Evolutionary conservation across 2,329 filamentous ascomycete species (phyloP).

Genomic region (Trichoderma simmonsii): DNA sequence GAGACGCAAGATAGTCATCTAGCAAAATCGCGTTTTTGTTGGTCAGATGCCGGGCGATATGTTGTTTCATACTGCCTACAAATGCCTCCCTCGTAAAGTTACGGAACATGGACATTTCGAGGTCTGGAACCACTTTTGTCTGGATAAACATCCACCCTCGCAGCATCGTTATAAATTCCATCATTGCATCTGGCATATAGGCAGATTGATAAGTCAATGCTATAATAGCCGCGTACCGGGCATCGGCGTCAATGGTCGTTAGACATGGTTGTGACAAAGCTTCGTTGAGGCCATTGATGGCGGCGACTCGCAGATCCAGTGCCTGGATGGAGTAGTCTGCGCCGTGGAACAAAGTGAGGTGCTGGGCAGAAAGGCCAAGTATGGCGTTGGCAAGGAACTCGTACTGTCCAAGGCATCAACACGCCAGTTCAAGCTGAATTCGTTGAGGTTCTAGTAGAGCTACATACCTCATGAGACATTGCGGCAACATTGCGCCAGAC

Average conservation of each 20-base stretch:
- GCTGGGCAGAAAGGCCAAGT: conserved; percentile 40
- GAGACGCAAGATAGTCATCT: background rate
- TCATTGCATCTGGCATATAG: conserved; percentile 40
- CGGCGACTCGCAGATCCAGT: conserved; percentile 36
- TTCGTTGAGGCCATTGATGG: conserved; percentile 37
- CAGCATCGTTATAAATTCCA: conserved; percentile 39
- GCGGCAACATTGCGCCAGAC: conserved; percentile 38
- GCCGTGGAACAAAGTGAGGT: conserved; percentile 30
- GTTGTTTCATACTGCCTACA: background rate
- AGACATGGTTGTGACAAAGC: conserved; percentile 30
- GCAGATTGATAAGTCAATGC: conserved; percentile 38
- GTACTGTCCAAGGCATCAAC: conserved; percentile 27
- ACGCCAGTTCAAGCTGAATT: background rate
- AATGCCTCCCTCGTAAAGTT: conserved; percentile 3
- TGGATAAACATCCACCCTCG: conserved; percentile 33
- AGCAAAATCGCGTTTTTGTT: background rate
- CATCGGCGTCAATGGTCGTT: conserved; percentile 34
- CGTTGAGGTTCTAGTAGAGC: too few relatives aligned
- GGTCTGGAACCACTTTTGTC: background rate
- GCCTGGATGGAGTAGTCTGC: conserved; percentile 28
- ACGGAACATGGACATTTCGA: background rate
- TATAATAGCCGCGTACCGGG: conserved; percentile 37
- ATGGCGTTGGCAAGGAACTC: conserved; percentile 43
- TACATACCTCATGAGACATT: conserved; percentile 36
- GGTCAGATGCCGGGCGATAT: background rate